These are phyloP conservation scores for Fusarium protoensiforme DNA, from an alignment of 2,329 filamentous ascomycete species.

Conservation along the genomic window DNA sequence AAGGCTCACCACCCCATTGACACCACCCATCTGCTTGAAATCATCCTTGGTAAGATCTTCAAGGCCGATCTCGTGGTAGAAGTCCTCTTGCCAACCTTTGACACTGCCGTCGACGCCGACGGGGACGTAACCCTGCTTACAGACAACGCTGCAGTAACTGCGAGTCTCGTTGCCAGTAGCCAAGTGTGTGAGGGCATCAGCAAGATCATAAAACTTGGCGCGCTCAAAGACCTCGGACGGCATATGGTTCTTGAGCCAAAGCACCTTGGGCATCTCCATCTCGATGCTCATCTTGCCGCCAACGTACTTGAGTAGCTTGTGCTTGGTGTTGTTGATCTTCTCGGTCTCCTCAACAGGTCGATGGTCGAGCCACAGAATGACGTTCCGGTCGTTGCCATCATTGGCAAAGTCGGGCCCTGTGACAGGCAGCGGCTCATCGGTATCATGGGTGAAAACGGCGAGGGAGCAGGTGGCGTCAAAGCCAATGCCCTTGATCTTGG, in stretches of 20 bases:
- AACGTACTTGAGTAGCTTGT: conserved; percentile 95
- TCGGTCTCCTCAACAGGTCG: conserved; percentile 90
- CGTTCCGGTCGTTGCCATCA: conserved; percentile 87
- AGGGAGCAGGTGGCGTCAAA: conserved; percentile 99
- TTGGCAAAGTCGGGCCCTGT: conserved; percentile 84
- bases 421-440: conserved; percentile 90
- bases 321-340: conserved; percentile 90
- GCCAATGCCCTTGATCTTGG: conserved; percentile 86
- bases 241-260: conserved; percentile 99
- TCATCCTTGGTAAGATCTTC: conserved; percentile 84
- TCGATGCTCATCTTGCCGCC: conserved; percentile 99
- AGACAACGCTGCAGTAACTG: conserved; percentile 95
- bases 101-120: conserved; percentile 97
- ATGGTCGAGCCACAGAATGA: conserved; percentile 98
- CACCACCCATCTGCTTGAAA: conserved; percentile 93
- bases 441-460: conserved; percentile 88
- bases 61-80: conserved; percentile 88
- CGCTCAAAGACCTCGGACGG: conserved; percentile 86
- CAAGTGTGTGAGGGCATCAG: conserved; percentile 92
- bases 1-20: conserved; percentile 88
- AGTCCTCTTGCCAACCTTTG: conserved; percentile 98
- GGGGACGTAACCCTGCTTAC: conserved; percentile 96
- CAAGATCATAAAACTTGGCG: conserved; percentile 97
- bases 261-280: conserved; percentile 98
- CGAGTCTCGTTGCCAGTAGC: conserved; percentile 92